Base-by-base conservation (phyloP, 768 basidiomycete genomes). In the Trametopsis cervina region DNA sequence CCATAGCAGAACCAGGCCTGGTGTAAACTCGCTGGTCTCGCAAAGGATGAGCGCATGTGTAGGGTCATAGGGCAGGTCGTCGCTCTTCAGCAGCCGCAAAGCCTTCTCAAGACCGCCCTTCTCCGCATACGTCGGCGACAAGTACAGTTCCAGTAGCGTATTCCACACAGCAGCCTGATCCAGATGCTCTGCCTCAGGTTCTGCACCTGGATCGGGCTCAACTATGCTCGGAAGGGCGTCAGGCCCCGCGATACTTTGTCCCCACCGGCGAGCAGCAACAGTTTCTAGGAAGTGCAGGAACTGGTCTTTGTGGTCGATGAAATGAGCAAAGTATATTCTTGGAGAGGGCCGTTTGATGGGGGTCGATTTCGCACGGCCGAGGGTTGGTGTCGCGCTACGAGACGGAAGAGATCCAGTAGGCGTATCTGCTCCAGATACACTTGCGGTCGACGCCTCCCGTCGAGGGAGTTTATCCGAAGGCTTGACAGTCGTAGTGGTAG, bases 31-130 rank as follows among this genome's bases (percentile, higher is more conserved):
- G 33, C 79, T 75, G 22, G 83, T 89, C 4, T 93, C 91, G 66
- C 95, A 98, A 1, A 99, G 75, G 33, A 99, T 87, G n/a, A 98
- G 71, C 2, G 94, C 96, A 61, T 97, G 95, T 35, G 80, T 93
- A 2, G 80, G 73, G 58, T 99, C 95, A 60, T 89, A 92, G 0
- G 90, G 90, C 18, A 84, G 66, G 18, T 63, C 63, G 1, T 70
- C 63, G 55, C 80, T 81, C 43, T 73, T 66, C 11, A 98, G 72
- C 1, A 98, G 65, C 4, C 74, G 74, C 48, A 92, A 62, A 1
- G 92, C 91, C 60, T 93, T 95, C 33, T 75, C 69, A 33, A 71
- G 68, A 50, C 78, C 61, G 20, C 57, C 42, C 51, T 20, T 55
- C 27, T 47, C 54, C 17, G 60, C 55, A 24, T 62, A 60, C n/a